Base-by-base conservation (phyloP, 73 alveolate genomes). In the Blepharisma japonicum region DNA sequence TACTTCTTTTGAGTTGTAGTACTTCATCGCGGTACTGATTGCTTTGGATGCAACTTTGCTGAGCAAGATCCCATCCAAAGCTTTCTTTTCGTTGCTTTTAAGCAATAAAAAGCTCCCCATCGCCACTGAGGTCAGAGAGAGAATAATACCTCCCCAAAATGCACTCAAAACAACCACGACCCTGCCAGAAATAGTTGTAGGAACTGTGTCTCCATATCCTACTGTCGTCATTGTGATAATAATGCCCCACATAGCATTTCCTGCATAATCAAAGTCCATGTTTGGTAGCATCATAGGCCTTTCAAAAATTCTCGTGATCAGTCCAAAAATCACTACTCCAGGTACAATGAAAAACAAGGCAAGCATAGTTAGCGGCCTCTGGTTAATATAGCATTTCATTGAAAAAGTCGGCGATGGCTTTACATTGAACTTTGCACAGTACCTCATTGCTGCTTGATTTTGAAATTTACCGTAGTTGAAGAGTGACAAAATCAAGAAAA, bases 171-270 rank as follows among this genome's bases (percentile, higher is more conserved):
- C 74, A 2, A 61, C 74, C 18, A 61, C 46, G 47, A 61, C 47
- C 2, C 74, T n/a, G 14, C 74, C 74, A 25, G 23, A 9, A 1
- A 14, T 61, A 14, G 74, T 61, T 14, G 38, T 14, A 20, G 74
- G 74, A 25, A 20, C 14, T 14, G 74, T 61, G 23, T 61, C 74
- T 61, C 74, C 74, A 5, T 61, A 61, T 39, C 74, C 74, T 8
- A 61, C 74, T 20, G 74, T 61, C 23, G 74, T 61, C 74, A 61
- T 61, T 9, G 74, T 61, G 47, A 61, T 61, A 18, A 61, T 61
- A 18, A 61, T 61, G 47, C 23, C 23, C 74, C 74, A 61, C 74
- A 88, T 84, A 18, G 93, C 84, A 5, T 61, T 61, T 25, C 49
- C 49, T 9, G 47, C 74, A 25, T 61, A 61, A 5, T 61, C 74